Evolutionary conservation across 805 yeast species (phyloP), one percentile per base, ranked within the genome.

Genomic region (Pichia scutulata): DNA sequence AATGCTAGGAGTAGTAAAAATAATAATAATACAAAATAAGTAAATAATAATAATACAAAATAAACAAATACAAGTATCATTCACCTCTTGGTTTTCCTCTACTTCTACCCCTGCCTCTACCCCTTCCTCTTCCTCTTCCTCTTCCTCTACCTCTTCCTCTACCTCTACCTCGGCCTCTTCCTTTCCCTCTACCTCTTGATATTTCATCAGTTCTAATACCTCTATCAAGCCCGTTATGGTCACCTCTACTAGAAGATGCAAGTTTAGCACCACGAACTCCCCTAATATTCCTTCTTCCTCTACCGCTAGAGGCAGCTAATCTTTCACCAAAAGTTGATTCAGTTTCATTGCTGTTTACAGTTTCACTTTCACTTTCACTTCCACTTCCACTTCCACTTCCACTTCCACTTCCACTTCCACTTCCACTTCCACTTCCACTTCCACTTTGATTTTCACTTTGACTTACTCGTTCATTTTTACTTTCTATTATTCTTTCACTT

Each of bases 71-170:
- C 16, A 33, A 6, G 16, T 33, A 33, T 21, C 33, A 37, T 39
- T 23, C 33, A 16, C 46, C 16, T 13, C 37, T 37, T n/a, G 14
- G n/a, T 21, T 44, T 33, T 3, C 47, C 39, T 24, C 46, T 19
- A 13, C 48, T 39, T 39, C 52, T 48, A 22, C 46, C 42, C 7
- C 51, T 10, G 7, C 50, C 41, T 41, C 43, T 23, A 23, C 44
- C 23, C 3, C 44, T 43, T 13, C 52, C 36, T 39, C 43, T 19
- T 14, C 44, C 41, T 13, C 39, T n/a, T 8, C 26, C 16, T 25
- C 47, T 33, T 3, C 47, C 39, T 24, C 46, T 19, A 13, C 48
- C 41, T 39, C 52, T 48, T 21, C 46, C 42, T 10, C 51, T 10
- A 12, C 50, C 41, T 41, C 43, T 23, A 23, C 44, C 23, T 5